These are phyloP conservation scores for Pascua guehoae DNA, from an alignment of 1,284 basidiomycete genomes.

Conservation along the genomic window DNA sequence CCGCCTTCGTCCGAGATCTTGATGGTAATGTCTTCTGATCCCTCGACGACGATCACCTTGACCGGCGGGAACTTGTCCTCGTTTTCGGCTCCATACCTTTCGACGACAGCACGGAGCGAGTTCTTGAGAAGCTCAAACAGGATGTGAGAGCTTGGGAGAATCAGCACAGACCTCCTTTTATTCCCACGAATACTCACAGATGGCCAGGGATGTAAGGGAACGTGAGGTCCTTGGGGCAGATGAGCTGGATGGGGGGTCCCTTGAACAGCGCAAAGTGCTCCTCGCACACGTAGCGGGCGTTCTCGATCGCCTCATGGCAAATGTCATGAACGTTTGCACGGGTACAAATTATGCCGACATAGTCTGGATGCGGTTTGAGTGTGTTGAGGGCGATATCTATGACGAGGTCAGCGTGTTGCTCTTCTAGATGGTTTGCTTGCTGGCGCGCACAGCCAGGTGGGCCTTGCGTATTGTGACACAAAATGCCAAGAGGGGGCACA, in stretches of 20 bases:
- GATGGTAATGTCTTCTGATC: conserved; percentile 92
- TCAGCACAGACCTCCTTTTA: background rate
- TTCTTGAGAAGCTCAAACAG: conserved; percentile 99
- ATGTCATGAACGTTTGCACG: conserved; percentile 93
- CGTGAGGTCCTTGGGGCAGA: conserved; percentile 80
- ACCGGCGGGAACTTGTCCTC: conserved; percentile 86
- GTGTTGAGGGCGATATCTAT: conserved; percentile 87
- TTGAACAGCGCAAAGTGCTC: conserved; percentile 95
- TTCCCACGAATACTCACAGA: conserved; percentile 59
- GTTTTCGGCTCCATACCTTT: conserved; percentile 72
- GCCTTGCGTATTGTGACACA: background rate
- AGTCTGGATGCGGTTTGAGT: conserved; percentile 79
- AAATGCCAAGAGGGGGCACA: background rate
- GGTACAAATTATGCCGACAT: conserved; percentile 98
- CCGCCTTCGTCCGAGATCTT: conserved; percentile 97
- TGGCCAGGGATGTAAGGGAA: conserved; percentile 98
- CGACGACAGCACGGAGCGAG: conserved; percentile 93
- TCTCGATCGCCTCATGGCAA: conserved; percentile 95
- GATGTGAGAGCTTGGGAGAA: conserved; percentile 66
- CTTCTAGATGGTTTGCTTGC: no score
- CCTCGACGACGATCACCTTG: conserved; percentile 94
- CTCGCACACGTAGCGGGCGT: conserved; percentile 96
- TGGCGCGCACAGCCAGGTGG: background rate
- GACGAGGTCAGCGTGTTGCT: conserved; percentile 5
- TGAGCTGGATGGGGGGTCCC: conserved; percentile 92